phyloP scores from a whole-genome alignment of 371 early-diverging fungal species.

The Sporodiniella umbellata region DNA sequence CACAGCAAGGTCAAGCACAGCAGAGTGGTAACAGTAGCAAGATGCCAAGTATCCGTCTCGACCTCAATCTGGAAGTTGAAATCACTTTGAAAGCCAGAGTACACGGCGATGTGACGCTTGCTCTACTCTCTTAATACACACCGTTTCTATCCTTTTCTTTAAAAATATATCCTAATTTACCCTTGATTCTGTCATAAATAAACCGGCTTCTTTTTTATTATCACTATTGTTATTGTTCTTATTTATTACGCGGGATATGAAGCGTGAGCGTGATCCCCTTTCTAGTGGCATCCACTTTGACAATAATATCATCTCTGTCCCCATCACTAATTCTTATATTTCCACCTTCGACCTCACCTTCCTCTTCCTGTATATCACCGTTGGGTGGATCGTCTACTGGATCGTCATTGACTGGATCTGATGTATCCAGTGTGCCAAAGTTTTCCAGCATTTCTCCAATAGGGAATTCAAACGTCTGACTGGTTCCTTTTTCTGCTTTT shows the following conservation, averaged over 20 bases:
- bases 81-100: conserved; percentile 18
- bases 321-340: conserved; percentile 10
- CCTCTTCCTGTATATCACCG: background rate
- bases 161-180: too few species aligned
- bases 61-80: conserved; percentile 23
- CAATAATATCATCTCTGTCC: conserved; percentile 24
- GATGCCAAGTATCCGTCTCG: conserved; percentile 16
- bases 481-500: conserved; percentile 3
- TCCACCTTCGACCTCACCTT: conserved; percentile 3
- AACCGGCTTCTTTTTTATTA: background rate
- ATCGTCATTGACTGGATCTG: background rate
- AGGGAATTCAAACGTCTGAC: conserved; percentile 21
- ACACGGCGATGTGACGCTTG: conserved; percentile 24
- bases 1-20: background rate
- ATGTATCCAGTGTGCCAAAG: conserved; percentile 8
- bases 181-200: too few species aligned
- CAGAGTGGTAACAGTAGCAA: conserved; percentile 7
- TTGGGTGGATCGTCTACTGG: conserved; percentile 1
- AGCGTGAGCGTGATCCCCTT: conserved; percentile 23
- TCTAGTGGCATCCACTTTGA: conserved; percentile 30
- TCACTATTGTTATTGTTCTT: background rate
- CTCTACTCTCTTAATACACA: conserved; percentile 9
- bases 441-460: conserved; percentile 16
- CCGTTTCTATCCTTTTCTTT: too few species aligned
- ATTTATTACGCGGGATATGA: conserved; percentile 25